phyloP scores from a whole-genome alignment of 2,329 filamentous ascomycete genomes.

The Fusarium avenaceum region DNA sequence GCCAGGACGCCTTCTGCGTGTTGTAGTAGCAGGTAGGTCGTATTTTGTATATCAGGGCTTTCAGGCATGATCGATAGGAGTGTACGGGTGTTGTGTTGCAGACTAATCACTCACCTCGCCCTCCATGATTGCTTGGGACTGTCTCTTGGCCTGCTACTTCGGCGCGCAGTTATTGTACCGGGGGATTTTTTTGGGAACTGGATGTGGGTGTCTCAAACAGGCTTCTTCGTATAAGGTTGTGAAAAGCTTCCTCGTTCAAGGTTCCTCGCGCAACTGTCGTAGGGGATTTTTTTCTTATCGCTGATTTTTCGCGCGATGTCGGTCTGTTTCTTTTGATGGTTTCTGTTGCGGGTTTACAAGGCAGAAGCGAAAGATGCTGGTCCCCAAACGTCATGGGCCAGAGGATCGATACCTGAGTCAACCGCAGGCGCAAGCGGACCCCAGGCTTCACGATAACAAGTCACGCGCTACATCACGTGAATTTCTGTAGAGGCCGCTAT shows the following conservation, averaged over 20 bases:
- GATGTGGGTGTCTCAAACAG: conserved; percentile 35
- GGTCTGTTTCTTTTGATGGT: conserved; percentile 20
- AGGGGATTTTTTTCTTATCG: conserved; percentile 4
- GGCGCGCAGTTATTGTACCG: conserved; percentile 30
- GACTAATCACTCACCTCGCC: conserved; percentile 44
- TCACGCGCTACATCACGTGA: conserved; percentile 39
- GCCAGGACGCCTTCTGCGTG: conserved; percentile 2
- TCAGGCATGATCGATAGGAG: background rate
- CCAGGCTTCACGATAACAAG: conserved; percentile 13
- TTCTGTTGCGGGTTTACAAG: conserved; percentile 40
- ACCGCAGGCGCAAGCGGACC: conserved; percentile 25
- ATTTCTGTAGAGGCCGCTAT: rapidly evolving
- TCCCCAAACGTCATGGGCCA: conserved; percentile 41
- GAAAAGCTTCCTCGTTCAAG: conserved; percentile 3
- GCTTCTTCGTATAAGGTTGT: conserved; percentile 22
- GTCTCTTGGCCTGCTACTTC: conserved; percentile 23
- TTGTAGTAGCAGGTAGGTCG: background rate
- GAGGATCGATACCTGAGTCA: conserved; percentile 39
- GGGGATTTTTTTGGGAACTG: conserved; percentile 18
- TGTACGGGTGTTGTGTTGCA: conserved; percentile 1
- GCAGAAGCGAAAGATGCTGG: conserved; percentile 36
- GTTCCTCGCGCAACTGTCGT: conserved; percentile 17
- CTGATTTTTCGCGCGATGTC: conserved; percentile 13
- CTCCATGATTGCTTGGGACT: conserved; percentile 43
- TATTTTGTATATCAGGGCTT: background rate